Conservation (phyloP, 2,329 filamentous ascomycete species). For the Sodiomyces alkalinus region DNA sequence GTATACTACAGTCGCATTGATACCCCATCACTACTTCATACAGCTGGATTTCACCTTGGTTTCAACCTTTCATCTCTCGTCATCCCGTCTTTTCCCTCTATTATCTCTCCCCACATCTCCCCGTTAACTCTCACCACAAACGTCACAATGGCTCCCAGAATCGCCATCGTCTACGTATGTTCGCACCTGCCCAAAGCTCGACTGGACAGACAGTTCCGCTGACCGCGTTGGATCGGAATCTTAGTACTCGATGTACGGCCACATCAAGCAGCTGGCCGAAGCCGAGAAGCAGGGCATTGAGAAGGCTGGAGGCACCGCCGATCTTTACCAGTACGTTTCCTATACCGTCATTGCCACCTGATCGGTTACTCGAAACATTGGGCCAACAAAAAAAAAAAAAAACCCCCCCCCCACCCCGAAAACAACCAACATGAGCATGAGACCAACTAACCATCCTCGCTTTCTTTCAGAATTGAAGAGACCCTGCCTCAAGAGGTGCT, state of each 20-base stretch:
- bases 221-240: not conserved
- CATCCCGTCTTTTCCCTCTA: not conserved
- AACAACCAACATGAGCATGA: conserved; percentile 2
- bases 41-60: not conserved
- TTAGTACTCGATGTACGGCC: conserved; percentile 89
- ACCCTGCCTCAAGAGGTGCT: conserved; percentile 77
- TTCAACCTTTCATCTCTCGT: not conserved
- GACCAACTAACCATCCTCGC: too few species aligned
- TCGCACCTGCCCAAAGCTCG: not conserved
- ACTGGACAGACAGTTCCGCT: not conserved
- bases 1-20: not conserved
- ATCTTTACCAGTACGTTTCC: conserved; percentile 70
- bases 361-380: too few species aligned
- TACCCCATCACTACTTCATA: not conserved
- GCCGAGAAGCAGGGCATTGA: conserved; percentile 85
- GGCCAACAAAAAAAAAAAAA: too few species aligned
- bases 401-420: too few species aligned
- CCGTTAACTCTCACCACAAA: conserved; percentile 6
- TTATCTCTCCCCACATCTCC: conserved; percentile 1
- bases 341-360: too few species aligned
- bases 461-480: conserved; percentile 55
- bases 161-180: conserved; percentile 80
- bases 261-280: conserved; percentile 70
- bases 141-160: conserved; percentile 66
- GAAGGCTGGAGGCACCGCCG: conserved; percentile 66